These are phyloP conservation scores for Phytophthora sp. DNA, from an alignment of 352 stramenopile genomes.

Conservation along the genomic window DNA sequence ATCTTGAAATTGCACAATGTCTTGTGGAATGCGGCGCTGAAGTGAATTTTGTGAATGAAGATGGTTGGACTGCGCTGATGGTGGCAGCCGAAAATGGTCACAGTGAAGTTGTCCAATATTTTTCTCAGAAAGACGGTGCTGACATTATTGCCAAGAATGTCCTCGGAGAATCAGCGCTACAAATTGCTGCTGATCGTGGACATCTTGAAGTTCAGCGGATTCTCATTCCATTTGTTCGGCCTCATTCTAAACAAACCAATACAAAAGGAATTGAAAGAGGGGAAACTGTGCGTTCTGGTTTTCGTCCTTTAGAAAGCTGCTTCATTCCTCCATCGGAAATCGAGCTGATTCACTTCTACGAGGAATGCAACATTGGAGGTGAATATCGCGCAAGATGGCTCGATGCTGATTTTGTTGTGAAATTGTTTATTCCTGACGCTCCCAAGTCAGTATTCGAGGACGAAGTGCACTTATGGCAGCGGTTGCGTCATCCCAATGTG, in stretches of 20 bases:
- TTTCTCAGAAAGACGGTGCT: neutral
- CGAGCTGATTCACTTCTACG: neutral
- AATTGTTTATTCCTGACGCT: constrained; percentile 2
- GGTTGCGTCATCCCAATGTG: constrained; percentile 26
- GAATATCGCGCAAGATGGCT: constrained; percentile 21
- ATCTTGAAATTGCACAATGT: neutral
- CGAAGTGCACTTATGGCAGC: constrained; percentile 12
- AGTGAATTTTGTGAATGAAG: neutral
- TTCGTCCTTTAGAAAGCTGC: neutral
- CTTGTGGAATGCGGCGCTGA: neutral
- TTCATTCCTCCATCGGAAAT: constrained; percentile 6
- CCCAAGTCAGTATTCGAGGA: neutral
- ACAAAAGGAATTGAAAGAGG: neutral
- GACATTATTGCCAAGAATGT: neutral
- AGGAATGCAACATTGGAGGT: neutral
- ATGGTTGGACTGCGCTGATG: constrained; percentile 3
- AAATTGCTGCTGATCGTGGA: neutral
- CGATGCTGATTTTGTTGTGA: constrained; percentile 16
- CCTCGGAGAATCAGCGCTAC: neutral
- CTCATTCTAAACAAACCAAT: too few species aligned
- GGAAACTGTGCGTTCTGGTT: too few species aligned
- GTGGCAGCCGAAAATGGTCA: neutral
- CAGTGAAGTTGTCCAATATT: neutral
- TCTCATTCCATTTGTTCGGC: neutral
- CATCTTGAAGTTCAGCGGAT: neutral